A percentile compares a stretch with the other conserved stretches of the same genome.
Evolutionary conservation across 1,139 yeast genomes (phyloP).

Genomic region (Yamadazyma songkhlaensis): DNA sequence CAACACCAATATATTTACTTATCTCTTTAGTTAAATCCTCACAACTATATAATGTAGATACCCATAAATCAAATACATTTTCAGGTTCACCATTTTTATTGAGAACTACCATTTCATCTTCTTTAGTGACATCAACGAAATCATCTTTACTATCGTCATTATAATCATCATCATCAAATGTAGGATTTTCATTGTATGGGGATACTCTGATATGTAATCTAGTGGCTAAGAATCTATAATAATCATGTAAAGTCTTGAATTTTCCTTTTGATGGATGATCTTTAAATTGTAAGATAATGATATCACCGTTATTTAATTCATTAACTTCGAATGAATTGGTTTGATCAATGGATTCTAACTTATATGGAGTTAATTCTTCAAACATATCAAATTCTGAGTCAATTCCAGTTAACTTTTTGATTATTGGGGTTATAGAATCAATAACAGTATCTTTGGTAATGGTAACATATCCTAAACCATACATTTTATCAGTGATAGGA

Average conservation of each 20-base stretch:
- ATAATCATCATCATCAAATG: constrained; percentile 44
- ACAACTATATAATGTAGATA: constrained; percentile 59
- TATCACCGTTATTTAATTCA: constrained; percentile 79
- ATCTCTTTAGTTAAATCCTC: constrained; percentile 58
- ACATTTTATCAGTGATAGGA: constrained; percentile 47
- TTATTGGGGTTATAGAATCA: constrained; percentile 38
- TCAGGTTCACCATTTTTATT: constrained; percentile 1
- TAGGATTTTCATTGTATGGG: constrained; percentile 22
- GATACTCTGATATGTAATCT: constrained; percentile 60
- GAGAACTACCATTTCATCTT: constrained; percentile 2
- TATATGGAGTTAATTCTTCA: constrained; percentile 72
- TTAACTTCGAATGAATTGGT: constrained; percentile 52
- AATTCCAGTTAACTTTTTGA: constrained; percentile 48
- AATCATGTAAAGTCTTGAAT: constrained; percentile 41
- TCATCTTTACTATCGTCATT: constrained; percentile 18
- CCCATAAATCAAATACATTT: constrained; percentile 58
- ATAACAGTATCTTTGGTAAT: constrained; percentile 52
- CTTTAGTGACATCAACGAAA: background rate
- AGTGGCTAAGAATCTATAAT: constrained; percentile 63
- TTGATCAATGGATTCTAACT: constrained; percentile 50
- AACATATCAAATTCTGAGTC: constrained; percentile 42
- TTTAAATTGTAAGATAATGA: constrained; percentile 55
- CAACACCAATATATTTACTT: constrained; percentile 50
- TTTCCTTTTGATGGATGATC: constrained; percentile 20
- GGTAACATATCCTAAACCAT: constrained; percentile 63